Base-by-base conservation (phyloP, 2,329 filamentous ascomycete genomes). In the Penicillium sp. region DNA sequence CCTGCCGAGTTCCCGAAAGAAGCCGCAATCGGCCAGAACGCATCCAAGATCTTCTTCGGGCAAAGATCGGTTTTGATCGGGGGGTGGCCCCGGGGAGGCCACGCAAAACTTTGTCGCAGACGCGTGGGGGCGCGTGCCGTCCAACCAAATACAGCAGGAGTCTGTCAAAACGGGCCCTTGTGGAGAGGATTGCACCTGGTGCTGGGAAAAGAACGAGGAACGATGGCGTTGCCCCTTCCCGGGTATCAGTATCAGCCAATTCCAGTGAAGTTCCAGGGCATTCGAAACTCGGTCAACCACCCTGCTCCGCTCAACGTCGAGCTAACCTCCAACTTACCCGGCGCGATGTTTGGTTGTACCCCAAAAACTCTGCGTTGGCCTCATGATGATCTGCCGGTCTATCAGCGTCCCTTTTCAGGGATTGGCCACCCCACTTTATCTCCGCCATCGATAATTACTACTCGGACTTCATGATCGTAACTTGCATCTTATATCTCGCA, bases 241-340 rank as follows among this genome's bases (percentile, higher is more conserved):
- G 36, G 35, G 38, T 41, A 44, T 43, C 41, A 49, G 31, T 13
- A 18, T 8, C 20, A 42, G 22, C 56, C 54, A 55, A 54, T 44
- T 48, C 51, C 27, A 48, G 44, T 52, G 35, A 44, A 50, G 41
- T 41, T 46, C 43, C 31, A 43, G 24, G 48, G 33, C 44, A 52
- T 48, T 50, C 31, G 33, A 43, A 48, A 50, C 42, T 44, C 53
- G 44, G 45, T 39, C 24, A 25, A 5, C 40, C 42, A 16, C 20
- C 31, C 40, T 49, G 30, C 18, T 40, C 44, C 40, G 35, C 44
- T 44, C 41, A 24, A 27, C 33, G 33, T 38, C 33, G 13, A 47
- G 44, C 58, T 61, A 58, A 60, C 49, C 57, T 60, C 58, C 56
- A 60, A 60, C 31, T 10, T 8, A 35, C 24, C 50, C 52, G 35